Conservation (phyloP, 345 rosid species). For the Hirschfeldia incana region DNA sequence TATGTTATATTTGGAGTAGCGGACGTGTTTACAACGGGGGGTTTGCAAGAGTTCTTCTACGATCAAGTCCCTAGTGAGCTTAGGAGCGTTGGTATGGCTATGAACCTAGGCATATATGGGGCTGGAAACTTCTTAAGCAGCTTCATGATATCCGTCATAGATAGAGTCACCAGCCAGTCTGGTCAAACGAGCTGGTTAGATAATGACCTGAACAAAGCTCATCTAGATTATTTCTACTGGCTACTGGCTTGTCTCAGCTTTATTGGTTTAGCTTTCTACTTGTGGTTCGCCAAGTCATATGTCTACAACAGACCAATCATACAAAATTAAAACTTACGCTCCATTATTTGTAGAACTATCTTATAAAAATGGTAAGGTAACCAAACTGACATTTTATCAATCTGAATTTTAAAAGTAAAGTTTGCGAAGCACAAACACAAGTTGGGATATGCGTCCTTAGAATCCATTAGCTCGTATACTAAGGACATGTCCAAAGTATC, state of each 20-base stretch:
- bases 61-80: slow-evolving; percentile 53
- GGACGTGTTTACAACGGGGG: slow-evolving; percentile 48
- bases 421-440: too few relatives aligned
- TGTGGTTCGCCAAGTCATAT: slow-evolving; percentile 17
- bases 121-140: slow-evolving; percentile 51
- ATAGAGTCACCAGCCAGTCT: slow-evolving; percentile 36
- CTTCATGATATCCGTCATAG: slow-evolving; percentile 26
- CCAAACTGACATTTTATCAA: too few relatives aligned
- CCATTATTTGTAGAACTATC: too few relatives aligned
- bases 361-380: too few relatives aligned
- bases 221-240: slow-evolving; percentile 60
- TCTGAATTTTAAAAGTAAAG: too few relatives aligned
- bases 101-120: slow-evolving; percentile 53
- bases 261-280: slow-evolving; percentile 15
- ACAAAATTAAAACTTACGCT: too few relatives aligned
- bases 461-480: too few relatives aligned
- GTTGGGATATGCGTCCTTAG: too few relatives aligned
- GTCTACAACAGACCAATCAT: slow-evolving; percentile 30
- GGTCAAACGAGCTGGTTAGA: slow-evolving; percentile 51
- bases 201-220: slow-evolving; percentile 48
- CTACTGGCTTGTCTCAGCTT: slow-evolving; percentile 36
- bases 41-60: slow-evolving; percentile 63
- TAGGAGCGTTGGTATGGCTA: slow-evolving; percentile 56
- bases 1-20: slow-evolving; percentile 23
- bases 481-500: too few relatives aligned